Conservation (phyloP, 148 eudicot genomes). For the Rhododendron ferrugineum region DNA sequence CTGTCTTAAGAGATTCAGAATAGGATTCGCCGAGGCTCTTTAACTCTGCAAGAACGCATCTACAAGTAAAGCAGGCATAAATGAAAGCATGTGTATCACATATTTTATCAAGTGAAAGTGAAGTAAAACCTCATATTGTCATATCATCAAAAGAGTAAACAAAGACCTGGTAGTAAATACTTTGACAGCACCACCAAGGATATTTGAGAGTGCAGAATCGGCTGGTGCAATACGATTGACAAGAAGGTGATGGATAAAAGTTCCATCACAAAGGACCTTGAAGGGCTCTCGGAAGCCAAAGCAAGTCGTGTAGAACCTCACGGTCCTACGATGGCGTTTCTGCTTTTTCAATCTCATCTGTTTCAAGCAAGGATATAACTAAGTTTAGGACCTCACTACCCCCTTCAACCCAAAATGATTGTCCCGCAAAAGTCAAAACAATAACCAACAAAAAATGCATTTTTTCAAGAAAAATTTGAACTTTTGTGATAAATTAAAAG, state of each 20-base stretch:
- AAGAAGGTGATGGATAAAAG: constrained; percentile 76
- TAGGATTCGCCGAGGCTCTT: constrained; percentile 56
- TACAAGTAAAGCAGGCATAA: constrained; percentile 13
- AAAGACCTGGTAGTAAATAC: constrained; percentile 71
- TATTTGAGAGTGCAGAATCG: constrained; percentile 46
- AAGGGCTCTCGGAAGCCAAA: constrained; percentile 80
- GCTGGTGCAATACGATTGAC: constrained; percentile 47
- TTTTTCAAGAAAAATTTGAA: too few species aligned
- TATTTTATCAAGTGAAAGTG: neutral
- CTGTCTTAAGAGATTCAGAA: constrained; percentile 50
- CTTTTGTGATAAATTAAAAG: too few species aligned
- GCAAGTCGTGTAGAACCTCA: constrained; percentile 69
- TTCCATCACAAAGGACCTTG: constrained; percentile 89
- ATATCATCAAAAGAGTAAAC: neutral
- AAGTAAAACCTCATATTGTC: neutral
- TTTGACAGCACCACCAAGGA: constrained; percentile 56
- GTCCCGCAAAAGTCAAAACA: neutral
- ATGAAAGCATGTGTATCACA: neutral
- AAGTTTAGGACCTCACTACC: neutral
- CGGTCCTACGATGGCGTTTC: constrained; percentile 68
- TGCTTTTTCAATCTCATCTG: constrained; percentile 76
- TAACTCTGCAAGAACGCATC: constrained; percentile 82
- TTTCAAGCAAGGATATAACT: neutral
- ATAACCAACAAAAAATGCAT: too few species aligned
- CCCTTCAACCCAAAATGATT: neutral